Evolutionary conservation across 176 grass and related monocot species (phyloP).

Genomic region (Puccinellia tenuiflora): DNA sequence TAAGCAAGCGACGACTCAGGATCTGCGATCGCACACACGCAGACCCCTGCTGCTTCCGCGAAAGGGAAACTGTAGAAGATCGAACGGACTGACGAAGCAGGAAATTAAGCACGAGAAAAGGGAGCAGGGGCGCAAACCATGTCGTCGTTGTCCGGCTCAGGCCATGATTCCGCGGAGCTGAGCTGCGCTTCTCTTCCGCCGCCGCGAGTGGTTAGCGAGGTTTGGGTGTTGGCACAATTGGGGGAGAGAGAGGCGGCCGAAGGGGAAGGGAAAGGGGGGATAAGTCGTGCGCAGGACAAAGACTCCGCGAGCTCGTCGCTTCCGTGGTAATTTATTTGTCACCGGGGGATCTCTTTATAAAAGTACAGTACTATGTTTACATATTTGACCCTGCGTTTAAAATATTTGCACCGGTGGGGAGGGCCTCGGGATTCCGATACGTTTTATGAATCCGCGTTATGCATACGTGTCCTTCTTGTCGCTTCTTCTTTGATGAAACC

Average conservation of each 20-base stretch:
- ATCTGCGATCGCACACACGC: background rate
- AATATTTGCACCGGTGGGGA: background rate
- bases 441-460: background rate
- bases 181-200: background rate
- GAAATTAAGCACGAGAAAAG: background rate
- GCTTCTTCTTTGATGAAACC: too few species aligned
- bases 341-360: too few species aligned
- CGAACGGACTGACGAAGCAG: background rate
- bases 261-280: background rate
- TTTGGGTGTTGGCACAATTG: background rate
- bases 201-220: background rate
- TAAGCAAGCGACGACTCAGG: background rate
- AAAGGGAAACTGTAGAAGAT: background rate
- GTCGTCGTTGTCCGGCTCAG: background rate
- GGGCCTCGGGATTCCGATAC: background rate
- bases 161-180: constrained; percentile 2
- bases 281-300: too few species aligned
- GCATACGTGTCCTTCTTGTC: too few species aligned
- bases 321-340: too few species aligned
- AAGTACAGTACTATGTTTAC: too few species aligned
- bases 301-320: too few species aligned
- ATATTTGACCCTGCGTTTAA: too few species aligned
- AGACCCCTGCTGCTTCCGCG: background rate
- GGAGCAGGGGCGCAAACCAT: background rate
- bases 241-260: background rate